Evolutionary conservation across 2,329 filamentous ascomycete genomes (phyloP), one percentile per base, ranked within the genome.

Genomic region (Fusarium devonianum): DNA sequence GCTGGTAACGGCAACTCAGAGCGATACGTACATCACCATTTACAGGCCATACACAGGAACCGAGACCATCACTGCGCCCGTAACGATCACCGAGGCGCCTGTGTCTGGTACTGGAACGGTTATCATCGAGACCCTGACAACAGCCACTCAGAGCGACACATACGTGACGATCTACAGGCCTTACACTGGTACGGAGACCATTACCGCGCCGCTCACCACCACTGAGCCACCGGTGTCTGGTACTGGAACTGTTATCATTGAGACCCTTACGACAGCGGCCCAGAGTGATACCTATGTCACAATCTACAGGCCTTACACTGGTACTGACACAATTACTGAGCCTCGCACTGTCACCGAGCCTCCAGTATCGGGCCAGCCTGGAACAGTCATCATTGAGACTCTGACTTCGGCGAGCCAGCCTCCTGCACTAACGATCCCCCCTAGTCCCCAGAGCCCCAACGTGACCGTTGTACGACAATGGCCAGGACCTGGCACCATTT

Each of bases 201-300:
- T 38, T 6, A 38, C 35, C 7, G 35, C 35, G 17, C 35, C 35
- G 11, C 17, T 38, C 35, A 38, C 35, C 4, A 38, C 35, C 5
- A 26, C 25, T 17, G 21, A 22, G 16, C 35, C 35, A 2, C 35
- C 35, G 12, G 35, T n/a, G 4, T 26, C 21, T 9, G 35, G 26
- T 11, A 21, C 54, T 4, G 51, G 48, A 16, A 38, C 35, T n/a
- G 14, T 38, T 16, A 22, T 40, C 17, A 21, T 40, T 10, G 38
- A 40, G 11, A 40, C 38, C 7, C 23, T 26, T 4, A 26, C 23
- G n/a, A 12, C 23, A n/a, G 23, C 11, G 23, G n/a, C 11, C 5
- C 29, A 5, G 4, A n/a, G n/a, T n/a, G n/a, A n/a, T n/a, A n/a
- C n/a, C n/a, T n/a, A n/a, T n/a, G 22, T 23, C 7, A 43, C 40